A percentile compares a stretch with the other conserved stretches of the same genome.
Conservation (phyloP, 371 early-diverging fungal genomes). For the Phascolomyces articulosus region DNA sequence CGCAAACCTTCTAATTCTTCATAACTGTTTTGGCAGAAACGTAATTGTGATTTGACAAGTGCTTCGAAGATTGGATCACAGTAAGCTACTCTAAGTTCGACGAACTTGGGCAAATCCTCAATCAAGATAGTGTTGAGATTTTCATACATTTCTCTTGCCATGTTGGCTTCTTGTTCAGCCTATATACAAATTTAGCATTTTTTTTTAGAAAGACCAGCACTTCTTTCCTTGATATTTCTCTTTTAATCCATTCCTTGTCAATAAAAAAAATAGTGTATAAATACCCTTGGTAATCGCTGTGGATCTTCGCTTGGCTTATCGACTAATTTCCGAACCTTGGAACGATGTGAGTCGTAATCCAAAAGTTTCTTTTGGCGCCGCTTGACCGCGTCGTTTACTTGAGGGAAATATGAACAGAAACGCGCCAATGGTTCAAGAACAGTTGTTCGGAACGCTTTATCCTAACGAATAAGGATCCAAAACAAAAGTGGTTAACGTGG, state of each 20-base stretch:
- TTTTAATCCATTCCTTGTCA: neutral
- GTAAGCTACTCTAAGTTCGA: constrained; percentile 86
- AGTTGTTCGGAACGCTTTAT: constrained; percentile 78
- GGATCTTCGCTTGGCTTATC: constrained; percentile 85
- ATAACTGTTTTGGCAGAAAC: constrained; percentile 81
- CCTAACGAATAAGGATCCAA: constrained; percentile 41
- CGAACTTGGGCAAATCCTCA: constrained; percentile 86
- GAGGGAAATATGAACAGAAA: constrained; percentile 88
- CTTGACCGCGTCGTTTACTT: constrained; percentile 89
- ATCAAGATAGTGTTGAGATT: constrained; percentile 80
- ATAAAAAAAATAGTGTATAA: neutral
- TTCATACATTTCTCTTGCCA: constrained; percentile 82
- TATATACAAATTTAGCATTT: constrained; percentile 2
- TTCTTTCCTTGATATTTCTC: neutral
- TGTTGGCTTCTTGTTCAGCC: constrained; percentile 81
- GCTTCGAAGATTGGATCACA: constrained; percentile 93
- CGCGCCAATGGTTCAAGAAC: constrained; percentile 90
- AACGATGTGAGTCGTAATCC: constrained; percentile 84
- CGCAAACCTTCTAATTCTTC: constrained; percentile 64
- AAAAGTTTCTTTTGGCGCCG: constrained; percentile 85
- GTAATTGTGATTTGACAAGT: constrained; percentile 84
- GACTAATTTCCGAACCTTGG: constrained; percentile 77
- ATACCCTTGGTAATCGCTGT: constrained; percentile 61
- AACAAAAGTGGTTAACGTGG: neutral
- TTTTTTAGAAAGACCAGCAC: neutral